Evolutionary conservation across 2,329 filamentous ascomycete species (phyloP), one percentile per base, ranked within the genome.

Genomic region (Eutypa lata): DNA sequence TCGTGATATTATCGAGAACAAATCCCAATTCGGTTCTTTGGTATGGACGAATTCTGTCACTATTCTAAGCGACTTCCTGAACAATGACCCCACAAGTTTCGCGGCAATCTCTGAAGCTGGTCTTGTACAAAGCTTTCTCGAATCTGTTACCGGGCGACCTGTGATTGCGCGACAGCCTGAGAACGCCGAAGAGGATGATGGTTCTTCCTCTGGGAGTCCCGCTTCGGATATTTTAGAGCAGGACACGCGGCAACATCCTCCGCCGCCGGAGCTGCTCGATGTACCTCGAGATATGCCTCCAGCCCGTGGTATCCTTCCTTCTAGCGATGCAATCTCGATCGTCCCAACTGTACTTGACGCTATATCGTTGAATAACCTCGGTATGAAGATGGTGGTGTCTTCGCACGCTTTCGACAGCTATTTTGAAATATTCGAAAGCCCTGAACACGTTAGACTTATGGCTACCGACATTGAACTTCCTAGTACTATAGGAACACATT

Each of bases 31-130:
- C 67, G 94, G 94, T 13, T 94, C 93, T 2, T 88, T 94, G 54
- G 91, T 97, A 5, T 99, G 94, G 94, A 96, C 91, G 47, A 92
- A 92, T 68, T 89, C 91, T 7, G 90, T 96, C 56, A 92, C 88
- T 51, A 93, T 97, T 52, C 77, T 99, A 48, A 94, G 90, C 66
- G 93, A 91, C 62, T 99, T 99, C 71, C 96, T 99, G 63, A 95
- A 99, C 72, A 97, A 97, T 66, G 94, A 99, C 65, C 94, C 94
- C 0, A 99, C 94, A 1, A 99, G 94, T 70, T 99, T 96, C 68
- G 88, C 91, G 26, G 91, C 96, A 22, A 94, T 99, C 59, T 91
- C 90, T 14, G 94, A 99, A 72, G 93, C 94, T 48, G 91, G 91
- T 21, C 81, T 99, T 61, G 92, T 94, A 64, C 88, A 88, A 67